phyloP scores from a whole-genome alignment of 495 filamentous ascomycete genomes.

The Massariosphaeria phaeospora region DNA sequence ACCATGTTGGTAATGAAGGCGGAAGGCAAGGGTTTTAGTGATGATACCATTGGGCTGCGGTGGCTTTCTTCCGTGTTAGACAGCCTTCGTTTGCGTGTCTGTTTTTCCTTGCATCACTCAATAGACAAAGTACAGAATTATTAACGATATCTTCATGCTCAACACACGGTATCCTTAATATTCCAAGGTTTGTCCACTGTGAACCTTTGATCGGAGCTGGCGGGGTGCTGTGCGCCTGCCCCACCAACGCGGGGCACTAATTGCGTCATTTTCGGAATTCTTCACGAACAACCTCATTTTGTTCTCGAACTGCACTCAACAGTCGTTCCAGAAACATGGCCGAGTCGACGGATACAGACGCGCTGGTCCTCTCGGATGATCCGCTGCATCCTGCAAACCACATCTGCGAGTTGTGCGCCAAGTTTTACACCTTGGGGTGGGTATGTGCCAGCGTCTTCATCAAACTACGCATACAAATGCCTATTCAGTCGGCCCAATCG shows the following conservation, averaged over 20 bases:
- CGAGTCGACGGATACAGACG: slow-evolving; percentile 49
- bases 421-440: slow-evolving; percentile 94
- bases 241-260: too few relatives aligned
- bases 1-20: neutral
- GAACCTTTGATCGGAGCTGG: too few relatives aligned
- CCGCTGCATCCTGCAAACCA: slow-evolving; percentile 88
- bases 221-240: too few relatives aligned
- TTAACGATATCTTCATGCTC: too few relatives aligned
- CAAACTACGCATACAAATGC: too few relatives aligned
- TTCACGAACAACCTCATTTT: neutral
- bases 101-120: neutral
- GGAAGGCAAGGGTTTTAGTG: slow-evolving; percentile 1
- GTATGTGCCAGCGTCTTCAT: too few relatives aligned
- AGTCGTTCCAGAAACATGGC: too few relatives aligned
- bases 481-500: too few relatives aligned
- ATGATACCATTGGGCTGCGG: slow-evolving; percentile 16
- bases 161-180: too few relatives aligned
- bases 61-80: neutral
- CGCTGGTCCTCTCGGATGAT: slow-evolving; percentile 67
- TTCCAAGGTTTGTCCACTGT: too few relatives aligned
- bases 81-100: slow-evolving; percentile 4
- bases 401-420: slow-evolving; percentile 84
- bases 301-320: too few relatives aligned
- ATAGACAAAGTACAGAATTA: too few relatives aligned
- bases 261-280: neutral